These are phyloP conservation scores for Fragaria ananassa DNA, from an alignment of 306 rosid species.

Conservation along the genomic window DNA sequence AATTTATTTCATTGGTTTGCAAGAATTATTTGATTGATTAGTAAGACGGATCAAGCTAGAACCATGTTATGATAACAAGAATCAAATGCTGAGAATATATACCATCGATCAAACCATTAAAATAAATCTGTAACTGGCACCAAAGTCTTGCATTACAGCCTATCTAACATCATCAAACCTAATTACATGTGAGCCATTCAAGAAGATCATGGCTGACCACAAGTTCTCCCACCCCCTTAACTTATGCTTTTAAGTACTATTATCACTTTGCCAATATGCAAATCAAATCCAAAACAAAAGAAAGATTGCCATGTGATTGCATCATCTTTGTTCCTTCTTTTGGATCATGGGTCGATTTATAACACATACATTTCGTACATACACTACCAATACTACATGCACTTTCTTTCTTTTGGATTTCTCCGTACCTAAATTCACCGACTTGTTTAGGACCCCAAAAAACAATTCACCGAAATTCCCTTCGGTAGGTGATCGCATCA, in stretches of 20 bases:
- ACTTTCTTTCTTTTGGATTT: neutral
- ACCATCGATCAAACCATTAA: neutral
- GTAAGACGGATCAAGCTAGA: neutral
- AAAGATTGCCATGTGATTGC: constrained; percentile 19
- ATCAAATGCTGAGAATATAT: constrained; percentile 9
- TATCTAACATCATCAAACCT: constrained; percentile 17
- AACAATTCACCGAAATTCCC: neutral
- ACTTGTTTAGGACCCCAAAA: neutral
- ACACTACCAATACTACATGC: neutral
- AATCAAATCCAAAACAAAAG: constrained; percentile 35
- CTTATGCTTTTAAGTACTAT: constrained; percentile 14
- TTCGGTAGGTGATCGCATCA: constrained; percentile 20
- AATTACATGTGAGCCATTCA: constrained; percentile 32
- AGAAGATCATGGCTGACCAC: constrained; percentile 47
- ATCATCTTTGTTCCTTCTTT: constrained; percentile 1
- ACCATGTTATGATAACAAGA: neutral
- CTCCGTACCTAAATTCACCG: neutral
- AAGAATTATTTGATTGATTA: neutral
- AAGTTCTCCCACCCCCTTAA: constrained; percentile 30
- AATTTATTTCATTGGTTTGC: neutral
- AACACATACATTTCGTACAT: neutral
- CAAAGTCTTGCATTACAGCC: constrained; percentile 13
- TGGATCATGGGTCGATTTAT: neutral
- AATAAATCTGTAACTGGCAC: neutral
- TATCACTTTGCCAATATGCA: constrained; percentile 35